Evolutionary conservation across 2,329 filamentous ascomycete species (phyloP), one percentile per base, ranked within the genome.

Genomic region (Botrytis medusae): DNA sequence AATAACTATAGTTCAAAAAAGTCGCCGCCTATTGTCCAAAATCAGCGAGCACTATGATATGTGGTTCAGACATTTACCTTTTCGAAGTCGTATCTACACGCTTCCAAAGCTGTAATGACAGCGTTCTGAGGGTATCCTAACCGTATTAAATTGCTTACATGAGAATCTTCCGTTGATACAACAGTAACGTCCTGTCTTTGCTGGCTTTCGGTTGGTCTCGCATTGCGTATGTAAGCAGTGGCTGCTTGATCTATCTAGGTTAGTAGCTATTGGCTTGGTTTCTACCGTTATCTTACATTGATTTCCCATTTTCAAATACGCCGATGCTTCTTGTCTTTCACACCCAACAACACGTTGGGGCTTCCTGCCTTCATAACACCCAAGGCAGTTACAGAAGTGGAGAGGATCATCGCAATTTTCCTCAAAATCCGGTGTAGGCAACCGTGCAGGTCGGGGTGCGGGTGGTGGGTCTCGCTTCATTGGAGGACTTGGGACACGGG

Each of bases 351-450:
- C 20, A 54, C 46, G 25, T 32, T 16, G 20, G 42, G 25, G 37
- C 25, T 18, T 62, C 42, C 32, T 40, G n/a, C 20, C 64, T 42
- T 57, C 54, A 42, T 68, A 54, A 42, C 32, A 44, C 32, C 59
- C 34, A n/a, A 54, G 64, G 44, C 71, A 73, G 29, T 70, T 29
- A 44, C 71, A 73, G 44, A 73, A 73, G 20, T 61, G 20, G 6
- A 46, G 54, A 34, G 34, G 25, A 46, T 51, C n/a, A 51, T 62
- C 32, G 10, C 34, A 71, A 51, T 75, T 44, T 22, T 78, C 76
- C 32, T 75, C 70, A 46, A 79, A 57, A 57, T 79, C 77, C 14
- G 79, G 79, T 37, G 78, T 78, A 48, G 77, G 74, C 20, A 80
- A 65, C 20, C 78, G 74, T 37, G 60, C 46, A 57, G 75, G 75